Conservation (phyloP, 768 basidiomycete genomes). For the Crepidotus variabilis region DNA sequence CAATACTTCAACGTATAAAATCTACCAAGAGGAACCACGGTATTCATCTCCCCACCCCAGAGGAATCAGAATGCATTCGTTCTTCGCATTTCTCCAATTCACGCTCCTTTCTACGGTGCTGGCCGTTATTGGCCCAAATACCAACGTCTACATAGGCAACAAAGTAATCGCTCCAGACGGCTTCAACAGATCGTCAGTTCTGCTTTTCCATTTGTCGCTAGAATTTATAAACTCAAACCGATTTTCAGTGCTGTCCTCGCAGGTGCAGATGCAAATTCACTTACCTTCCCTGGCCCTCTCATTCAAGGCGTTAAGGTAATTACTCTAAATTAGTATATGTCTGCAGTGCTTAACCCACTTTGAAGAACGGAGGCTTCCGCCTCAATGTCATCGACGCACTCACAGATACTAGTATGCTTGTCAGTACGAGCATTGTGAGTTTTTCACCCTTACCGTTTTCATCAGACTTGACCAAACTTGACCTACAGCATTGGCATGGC, state of each 20-base stretch:
- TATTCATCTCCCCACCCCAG: not conserved
- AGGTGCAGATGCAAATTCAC: slow-evolving; percentile 11
- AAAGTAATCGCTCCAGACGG: slow-evolving; percentile 49
- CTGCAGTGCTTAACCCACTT: not conserved
- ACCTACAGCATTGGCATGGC: slow-evolving; percentile 29
- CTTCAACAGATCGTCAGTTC: slow-evolving; percentile 29
- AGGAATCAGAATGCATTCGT: not conserved
- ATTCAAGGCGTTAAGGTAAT: slow-evolving; percentile 21
- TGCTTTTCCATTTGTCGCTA: not conserved
- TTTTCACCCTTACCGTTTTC: slow-evolving; percentile 22
- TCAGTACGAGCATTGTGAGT: slow-evolving; percentile 29
- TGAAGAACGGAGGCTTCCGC: slow-evolving; percentile 27
- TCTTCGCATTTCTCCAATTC: not conserved
- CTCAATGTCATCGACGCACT: slow-evolving; percentile 39
- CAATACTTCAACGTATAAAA: no score
- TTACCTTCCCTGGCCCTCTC: slow-evolving; percentile 21
- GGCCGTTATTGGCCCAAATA: slow-evolving; percentile 24
- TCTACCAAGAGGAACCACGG: no score
- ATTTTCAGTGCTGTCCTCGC: slow-evolving; percentile 20
- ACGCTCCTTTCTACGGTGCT: slow-evolving; percentile 8
- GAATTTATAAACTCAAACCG: not conserved
- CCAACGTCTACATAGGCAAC: slow-evolving; percentile 39
- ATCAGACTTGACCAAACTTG: not conserved
- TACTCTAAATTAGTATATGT: not conserved
- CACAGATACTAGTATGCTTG: slow-evolving; percentile 32